phyloP scores from a whole-genome alignment of 2,329 filamentous ascomycete species.

The Pleoardoris graminearum region DNA sequence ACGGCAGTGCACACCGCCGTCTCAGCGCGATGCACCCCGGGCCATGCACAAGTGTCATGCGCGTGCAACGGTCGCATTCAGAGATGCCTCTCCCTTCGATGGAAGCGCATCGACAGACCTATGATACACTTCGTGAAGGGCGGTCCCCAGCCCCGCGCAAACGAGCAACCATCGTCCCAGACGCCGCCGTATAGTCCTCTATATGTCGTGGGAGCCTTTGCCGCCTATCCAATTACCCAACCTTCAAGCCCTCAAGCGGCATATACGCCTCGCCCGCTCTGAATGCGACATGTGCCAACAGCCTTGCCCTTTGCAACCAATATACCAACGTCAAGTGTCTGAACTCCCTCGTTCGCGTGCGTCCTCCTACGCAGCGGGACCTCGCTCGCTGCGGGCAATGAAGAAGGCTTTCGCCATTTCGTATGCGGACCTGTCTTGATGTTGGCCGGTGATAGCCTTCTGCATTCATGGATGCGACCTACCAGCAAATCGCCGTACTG shows the following conservation, averaged over 20 bases:
- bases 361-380: slow-evolving; percentile 2
- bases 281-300: slow-evolving; percentile 24
- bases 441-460: slow-evolving; percentile 12
- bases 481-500: slow-evolving; percentile 99
- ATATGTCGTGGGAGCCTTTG: slow-evolving; percentile 30
- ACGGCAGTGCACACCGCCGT: neutral
- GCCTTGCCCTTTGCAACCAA: no score
- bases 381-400: slow-evolving; percentile 49
- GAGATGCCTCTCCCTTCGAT: neutral
- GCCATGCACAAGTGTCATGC: neutral
- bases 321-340: no score
- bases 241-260: slow-evolving; percentile 20
- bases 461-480: slow-evolving; percentile 33
- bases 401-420: slow-evolving; percentile 72
- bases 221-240: slow-evolving; percentile 32
- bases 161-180: slow-evolving; percentile 26
- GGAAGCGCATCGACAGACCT: slow-evolving; percentile 12
- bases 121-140: slow-evolving; percentile 34
- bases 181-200: slow-evolving; percentile 34
- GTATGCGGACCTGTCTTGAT: slow-evolving; percentile 62
- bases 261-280: slow-evolving; percentile 18
- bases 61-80: neutral
- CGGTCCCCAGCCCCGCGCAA: slow-evolving; percentile 27
- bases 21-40: neutral
- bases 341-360: no score